phyloP scores from a whole-genome alignment of 1,284 basidiomycete species.

The Mycosarcoma maydis region DNA sequence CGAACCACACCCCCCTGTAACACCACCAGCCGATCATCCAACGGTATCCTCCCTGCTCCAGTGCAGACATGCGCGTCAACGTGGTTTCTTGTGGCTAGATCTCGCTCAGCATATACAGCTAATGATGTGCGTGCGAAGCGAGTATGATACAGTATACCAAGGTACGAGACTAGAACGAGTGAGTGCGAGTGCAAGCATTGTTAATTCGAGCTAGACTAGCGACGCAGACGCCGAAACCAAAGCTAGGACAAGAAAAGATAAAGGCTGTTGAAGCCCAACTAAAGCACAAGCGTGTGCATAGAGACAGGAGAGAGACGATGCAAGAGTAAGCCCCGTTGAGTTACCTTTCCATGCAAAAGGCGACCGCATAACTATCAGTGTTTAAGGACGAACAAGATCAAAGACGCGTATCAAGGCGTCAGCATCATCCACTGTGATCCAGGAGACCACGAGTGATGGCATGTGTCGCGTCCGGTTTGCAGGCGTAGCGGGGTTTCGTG shows the following conservation, averaged over 20 bases:
- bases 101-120: no score
- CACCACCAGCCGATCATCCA: no score
- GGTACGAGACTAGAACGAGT: no score
- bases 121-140: no score
- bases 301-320: conserved; percentile 38
- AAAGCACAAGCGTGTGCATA: background rate
- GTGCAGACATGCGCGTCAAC: no score
- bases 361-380: conserved; percentile 58
- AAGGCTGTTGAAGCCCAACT: conserved; percentile 43
- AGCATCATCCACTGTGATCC: conserved; percentile 1
- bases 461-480: no score
- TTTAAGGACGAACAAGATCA: conserved; percentile 46
- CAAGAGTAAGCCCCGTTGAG: conserved; percentile 59
- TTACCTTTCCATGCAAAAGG: conserved; percentile 30
- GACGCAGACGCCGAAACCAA: conserved; percentile 1
- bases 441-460: conserved; percentile 1
- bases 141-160: no score
- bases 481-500: background rate
- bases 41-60: no score
- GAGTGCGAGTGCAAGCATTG: no score
- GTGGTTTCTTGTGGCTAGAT: no score
- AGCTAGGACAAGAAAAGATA: background rate
- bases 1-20: no score
- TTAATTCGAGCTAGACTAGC: no score
- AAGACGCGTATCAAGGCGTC: background rate